A percentile compares a stretch with the other conserved stretches of the same genome.
phyloP scores from a whole-genome alignment of 202 grass and related monocot species.

The Panicum virgatum region DNA sequence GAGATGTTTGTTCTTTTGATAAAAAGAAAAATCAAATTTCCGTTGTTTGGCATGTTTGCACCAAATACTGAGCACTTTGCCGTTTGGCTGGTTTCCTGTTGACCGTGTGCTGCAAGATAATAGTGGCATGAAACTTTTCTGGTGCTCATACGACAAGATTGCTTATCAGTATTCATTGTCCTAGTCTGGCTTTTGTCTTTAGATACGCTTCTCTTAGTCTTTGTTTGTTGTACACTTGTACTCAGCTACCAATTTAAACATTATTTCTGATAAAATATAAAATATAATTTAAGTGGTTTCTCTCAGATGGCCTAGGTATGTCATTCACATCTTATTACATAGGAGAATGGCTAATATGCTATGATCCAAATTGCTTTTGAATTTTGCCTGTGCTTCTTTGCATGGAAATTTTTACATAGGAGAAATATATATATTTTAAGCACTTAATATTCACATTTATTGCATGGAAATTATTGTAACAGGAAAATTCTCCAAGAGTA shows the following conservation, averaged over 20 bases:
- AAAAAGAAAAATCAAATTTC: neutral
- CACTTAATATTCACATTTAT: neutral
- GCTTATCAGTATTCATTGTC: conserved; percentile 2
- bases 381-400: conserved; percentile 9
- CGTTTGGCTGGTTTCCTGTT: neutral
- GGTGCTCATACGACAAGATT: neutral
- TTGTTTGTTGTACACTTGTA: conserved; percentile 7
- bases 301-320: neutral
- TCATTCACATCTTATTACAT: neutral
- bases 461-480: conserved; percentile 1
- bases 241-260: conserved; percentile 5
- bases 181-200: neutral
- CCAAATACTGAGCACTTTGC: neutral
- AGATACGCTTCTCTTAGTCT: neutral
- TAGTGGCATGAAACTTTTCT: conserved; percentile 12
- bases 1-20: neutral
- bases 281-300: neutral
- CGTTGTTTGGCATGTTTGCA: neutral
- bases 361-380: neutral
- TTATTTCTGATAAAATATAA: neutral
- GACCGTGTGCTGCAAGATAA: conserved; percentile 7
- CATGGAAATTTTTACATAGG: too few species aligned
- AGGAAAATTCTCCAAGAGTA: conserved; percentile 93
- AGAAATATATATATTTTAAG: conserved; percentile 15
- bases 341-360: neutral